Conservation (phyloP, 768 basidiomycete species). For the Pisolithus orientalis region DNA sequence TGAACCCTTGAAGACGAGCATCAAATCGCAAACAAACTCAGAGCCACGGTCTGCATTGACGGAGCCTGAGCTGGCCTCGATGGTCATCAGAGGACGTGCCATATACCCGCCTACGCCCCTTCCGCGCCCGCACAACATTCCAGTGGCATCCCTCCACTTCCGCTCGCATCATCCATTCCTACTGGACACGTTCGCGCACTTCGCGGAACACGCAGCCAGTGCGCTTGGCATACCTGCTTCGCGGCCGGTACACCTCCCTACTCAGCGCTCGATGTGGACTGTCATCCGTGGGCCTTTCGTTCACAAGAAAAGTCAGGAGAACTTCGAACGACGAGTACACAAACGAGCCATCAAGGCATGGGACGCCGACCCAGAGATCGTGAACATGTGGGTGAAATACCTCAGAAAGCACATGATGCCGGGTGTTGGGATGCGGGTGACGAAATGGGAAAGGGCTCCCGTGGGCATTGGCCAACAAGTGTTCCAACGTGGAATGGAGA, state of each 20-base stretch:
- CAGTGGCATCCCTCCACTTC: conserved; percentile 79
- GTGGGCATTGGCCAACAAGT: conserved; percentile 42
- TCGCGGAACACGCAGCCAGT: conserved; percentile 78
- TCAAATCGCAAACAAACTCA: conserved; percentile 1
- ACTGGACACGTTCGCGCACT: conserved; percentile 78
- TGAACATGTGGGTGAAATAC: conserved; percentile 79
- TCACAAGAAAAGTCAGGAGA: conserved; percentile 93
- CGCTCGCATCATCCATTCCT: conserved; percentile 63
- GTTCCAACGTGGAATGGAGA: conserved; percentile 29
- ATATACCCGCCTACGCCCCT: conserved; percentile 50
- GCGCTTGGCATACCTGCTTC: conserved; percentile 79
- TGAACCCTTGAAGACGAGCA: background rate
- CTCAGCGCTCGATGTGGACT: conserved; percentile 75
- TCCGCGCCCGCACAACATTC: conserved; percentile 58
- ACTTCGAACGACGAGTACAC: conserved; percentile 82
- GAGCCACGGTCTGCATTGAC: conserved; percentile 17
- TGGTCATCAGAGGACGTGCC: conserved; percentile 57
- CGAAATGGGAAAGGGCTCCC: conserved; percentile 67
- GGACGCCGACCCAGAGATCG: conserved; percentile 75
- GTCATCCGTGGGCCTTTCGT: conserved; percentile 82
- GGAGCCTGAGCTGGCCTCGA: conserved; percentile 42
- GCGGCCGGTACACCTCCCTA: conserved; percentile 59
- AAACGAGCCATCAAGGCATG: conserved; percentile 86
- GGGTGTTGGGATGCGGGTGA: conserved; percentile 83
- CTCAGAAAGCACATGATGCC: conserved; percentile 67